Conservation (phyloP, 495 filamentous ascomycete species). For the Hypomontagnella monticulosa region DNA sequence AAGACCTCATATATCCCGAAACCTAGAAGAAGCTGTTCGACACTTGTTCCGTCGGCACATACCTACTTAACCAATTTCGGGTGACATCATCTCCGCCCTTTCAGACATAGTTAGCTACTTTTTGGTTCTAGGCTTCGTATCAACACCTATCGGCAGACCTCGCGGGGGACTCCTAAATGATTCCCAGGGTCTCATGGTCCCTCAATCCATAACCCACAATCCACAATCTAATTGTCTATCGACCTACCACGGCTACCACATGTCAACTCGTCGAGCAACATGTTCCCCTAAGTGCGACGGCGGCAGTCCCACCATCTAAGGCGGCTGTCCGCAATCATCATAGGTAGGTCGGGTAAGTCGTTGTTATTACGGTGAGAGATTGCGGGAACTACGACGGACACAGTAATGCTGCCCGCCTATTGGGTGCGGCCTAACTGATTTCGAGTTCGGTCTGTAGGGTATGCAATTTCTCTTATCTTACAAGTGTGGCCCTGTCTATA, state of each 20-base stretch:
- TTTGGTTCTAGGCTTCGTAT: slow-evolving; percentile 28
- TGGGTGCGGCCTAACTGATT: slow-evolving; percentile 23
- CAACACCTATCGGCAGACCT: slow-evolving; percentile 19
- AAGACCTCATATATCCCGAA: slow-evolving; percentile 20
- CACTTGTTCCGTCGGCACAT: slow-evolving; percentile 5
- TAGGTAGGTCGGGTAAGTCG: no score
- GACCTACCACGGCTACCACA: not conserved
- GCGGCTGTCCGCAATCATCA: no score
- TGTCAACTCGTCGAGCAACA: slow-evolving; percentile 30
- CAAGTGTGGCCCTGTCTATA: not conserved
- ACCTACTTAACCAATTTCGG: not conserved
- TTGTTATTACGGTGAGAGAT: slow-evolving; percentile 10
- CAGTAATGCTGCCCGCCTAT: slow-evolving; percentile 26
- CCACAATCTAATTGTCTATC: not conserved
- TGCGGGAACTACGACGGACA: slow-evolving; percentile 26
- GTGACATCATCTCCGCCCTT: slow-evolving; percentile 34
- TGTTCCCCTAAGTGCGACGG: slow-evolving; percentile 22
- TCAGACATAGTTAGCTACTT: slow-evolving; percentile 15
- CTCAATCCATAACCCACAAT: slow-evolving; percentile 8
- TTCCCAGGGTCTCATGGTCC: slow-evolving; percentile 15
- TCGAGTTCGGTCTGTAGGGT: slow-evolving; percentile 34
- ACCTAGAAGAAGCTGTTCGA: slow-evolving; percentile 2
- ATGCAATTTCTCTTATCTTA: slow-evolving; percentile 40
- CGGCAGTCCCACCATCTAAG: slow-evolving; percentile 32
- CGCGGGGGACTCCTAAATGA: slow-evolving; percentile 10